phyloP scores from a whole-genome alignment of 768 basidiomycete genomes.

The Candolleomyces aberdarensis region DNA sequence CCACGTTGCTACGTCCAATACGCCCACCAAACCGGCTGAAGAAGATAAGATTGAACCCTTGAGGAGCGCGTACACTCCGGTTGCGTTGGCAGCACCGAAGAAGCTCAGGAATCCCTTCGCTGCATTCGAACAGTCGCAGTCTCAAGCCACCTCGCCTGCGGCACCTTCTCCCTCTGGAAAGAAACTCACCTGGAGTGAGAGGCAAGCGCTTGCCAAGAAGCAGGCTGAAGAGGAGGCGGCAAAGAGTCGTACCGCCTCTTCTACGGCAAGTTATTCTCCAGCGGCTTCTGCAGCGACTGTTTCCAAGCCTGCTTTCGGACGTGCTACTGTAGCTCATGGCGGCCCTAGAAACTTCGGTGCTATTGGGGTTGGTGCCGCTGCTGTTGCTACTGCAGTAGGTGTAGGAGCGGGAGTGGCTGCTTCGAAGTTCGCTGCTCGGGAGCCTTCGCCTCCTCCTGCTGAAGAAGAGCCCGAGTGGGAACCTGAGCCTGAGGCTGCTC shows the following conservation, averaged over 20 bases:
- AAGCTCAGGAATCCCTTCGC: constrained; percentile 86
- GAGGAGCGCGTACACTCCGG: constrained; percentile 87
- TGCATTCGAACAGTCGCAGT: constrained; percentile 47
- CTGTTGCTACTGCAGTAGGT: constrained; percentile 30
- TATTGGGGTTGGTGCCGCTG: constrained; percentile 24
- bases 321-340: constrained; percentile 33
- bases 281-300: constrained; percentile 23
- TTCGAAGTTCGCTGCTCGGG: constrained; percentile 26
- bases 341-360: constrained; percentile 45
- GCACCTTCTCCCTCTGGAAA: constrained; percentile 43
- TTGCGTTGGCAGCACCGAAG: constrained; percentile 79
- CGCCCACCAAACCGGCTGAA: constrained; percentile 64
- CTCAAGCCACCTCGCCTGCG: constrained; percentile 24
- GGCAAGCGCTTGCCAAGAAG: constrained; percentile 89
- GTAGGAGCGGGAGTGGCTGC: constrained; percentile 26
- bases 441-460: constrained; percentile 16
- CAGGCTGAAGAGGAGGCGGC: constrained; percentile 77
- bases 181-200: constrained; percentile 92
- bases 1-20: constrained; percentile 41
- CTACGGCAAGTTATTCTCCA: not conserved
- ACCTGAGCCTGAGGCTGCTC: constrained; percentile 17
- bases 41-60: constrained; percentile 86
- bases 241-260: constrained; percentile 56
- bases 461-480: constrained; percentile 18
- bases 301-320: constrained; percentile 47